These are phyloP conservation scores for Naganishia vaughanmartiniae DNA, from an alignment of 768 basidiomycete genomes.

Conservation along the genomic window DNA sequence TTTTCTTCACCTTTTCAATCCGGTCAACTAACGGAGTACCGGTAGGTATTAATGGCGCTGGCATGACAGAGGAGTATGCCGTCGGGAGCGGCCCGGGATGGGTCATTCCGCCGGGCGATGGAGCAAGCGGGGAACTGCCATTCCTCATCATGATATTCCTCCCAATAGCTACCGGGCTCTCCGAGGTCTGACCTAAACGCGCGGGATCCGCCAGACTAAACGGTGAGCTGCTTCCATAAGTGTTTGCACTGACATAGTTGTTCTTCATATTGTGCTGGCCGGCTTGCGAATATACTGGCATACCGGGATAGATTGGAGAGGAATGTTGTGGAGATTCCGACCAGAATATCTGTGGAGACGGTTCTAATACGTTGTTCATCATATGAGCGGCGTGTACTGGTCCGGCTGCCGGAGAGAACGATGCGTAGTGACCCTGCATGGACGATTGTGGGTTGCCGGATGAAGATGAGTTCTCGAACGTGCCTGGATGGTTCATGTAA, in stretches of 20 bases:
- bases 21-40: constrained; percentile 22
- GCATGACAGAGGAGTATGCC: constrained; percentile 14
- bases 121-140: constrained; percentile 13
- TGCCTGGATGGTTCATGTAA: neutral
- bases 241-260: neutral
- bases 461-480: neutral
- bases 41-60: constrained; percentile 29
- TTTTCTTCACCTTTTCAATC: constrained; percentile 39
- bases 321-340: neutral
- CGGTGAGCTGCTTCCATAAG: neutral
- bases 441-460: neutral
- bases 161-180: neutral
- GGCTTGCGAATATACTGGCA: neutral
- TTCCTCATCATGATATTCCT: neutral
- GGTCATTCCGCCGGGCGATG: neutral
- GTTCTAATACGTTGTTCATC: neutral
- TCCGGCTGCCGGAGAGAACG: neutral
- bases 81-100: neutral
- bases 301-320: neutral
- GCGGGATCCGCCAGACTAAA: constrained; percentile 3
- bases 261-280: neutral
- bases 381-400: neutral
- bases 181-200: neutral
- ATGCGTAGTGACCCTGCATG: neutral
- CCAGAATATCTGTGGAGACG: constrained; percentile 8